Percentiles rank a stretch among this genome's conserved stretches.
Evolutionary conservation across 768 basidiomycete species (phyloP).

Genomic region (Mycena polygramma): DNA sequence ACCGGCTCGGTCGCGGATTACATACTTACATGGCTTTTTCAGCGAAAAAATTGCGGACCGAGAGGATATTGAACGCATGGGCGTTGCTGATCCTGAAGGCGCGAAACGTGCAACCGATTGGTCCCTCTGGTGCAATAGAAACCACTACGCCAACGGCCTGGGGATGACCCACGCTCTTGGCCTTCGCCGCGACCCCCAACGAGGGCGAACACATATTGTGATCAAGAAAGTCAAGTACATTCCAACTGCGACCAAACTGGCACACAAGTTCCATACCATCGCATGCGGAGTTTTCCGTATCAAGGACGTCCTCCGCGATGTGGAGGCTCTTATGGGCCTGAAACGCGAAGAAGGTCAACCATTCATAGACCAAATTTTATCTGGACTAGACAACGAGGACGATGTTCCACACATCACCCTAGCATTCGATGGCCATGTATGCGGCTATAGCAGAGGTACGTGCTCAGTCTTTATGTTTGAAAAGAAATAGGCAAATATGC

Average conservation of each 20-base stretch:
- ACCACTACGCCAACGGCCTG: constrained; percentile 30
- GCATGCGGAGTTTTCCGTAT: constrained; percentile 42
- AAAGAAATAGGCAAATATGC: too few relatives aligned
- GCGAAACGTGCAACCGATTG: constrained; percentile 40
- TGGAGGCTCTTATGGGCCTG: constrained; percentile 39
- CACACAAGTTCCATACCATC: constrained; percentile 39
- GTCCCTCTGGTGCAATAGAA: constrained; percentile 37
- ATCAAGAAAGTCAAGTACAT: constrained; percentile 40
- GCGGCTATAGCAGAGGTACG: constrained; percentile 10
- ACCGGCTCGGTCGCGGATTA: too few relatives aligned
- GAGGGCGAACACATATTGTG: constrained; percentile 45
- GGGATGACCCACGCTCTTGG: constrained; percentile 40
- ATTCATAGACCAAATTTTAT: constrained; percentile 36
- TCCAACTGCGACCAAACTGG: constrained; percentile 37
- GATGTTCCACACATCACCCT: constrained; percentile 6
- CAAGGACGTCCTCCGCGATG: constrained; percentile 39
- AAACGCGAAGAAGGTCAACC: constrained; percentile 39
- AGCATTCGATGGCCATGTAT: constrained; percentile 8
- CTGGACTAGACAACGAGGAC: constrained; percentile 5
- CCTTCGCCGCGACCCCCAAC: constrained; percentile 42
- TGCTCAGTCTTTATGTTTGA: not conserved
- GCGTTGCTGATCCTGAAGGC: constrained; percentile 20
- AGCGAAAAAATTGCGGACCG: constrained; percentile 26
- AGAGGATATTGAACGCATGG: constrained; percentile 31
- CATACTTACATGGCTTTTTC: too few relatives aligned